A percentile compares a stretch with the other conserved stretches of the same genome.
Conservation (phyloP, 768 basidiomycete species). For the Agrocybe pediades region DNA sequence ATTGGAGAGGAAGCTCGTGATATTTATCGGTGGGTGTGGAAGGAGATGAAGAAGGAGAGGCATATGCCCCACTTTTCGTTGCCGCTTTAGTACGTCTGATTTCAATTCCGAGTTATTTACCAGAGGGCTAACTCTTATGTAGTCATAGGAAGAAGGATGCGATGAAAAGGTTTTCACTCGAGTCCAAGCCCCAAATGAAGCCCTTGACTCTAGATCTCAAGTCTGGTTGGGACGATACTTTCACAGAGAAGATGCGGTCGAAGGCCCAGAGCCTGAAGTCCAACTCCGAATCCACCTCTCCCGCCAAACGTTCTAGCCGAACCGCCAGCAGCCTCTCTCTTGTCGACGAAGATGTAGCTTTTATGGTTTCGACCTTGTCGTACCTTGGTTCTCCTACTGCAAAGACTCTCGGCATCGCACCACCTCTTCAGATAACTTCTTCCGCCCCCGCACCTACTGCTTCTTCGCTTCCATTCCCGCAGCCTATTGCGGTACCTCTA, state of each 20-base stretch:
- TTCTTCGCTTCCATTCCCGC: background rate
- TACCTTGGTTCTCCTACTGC: slow-evolving; percentile 49
- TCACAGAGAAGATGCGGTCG: slow-evolving; percentile 36
- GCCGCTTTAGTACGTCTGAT: slow-evolving; percentile 15
- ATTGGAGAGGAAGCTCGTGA: slow-evolving; percentile 43
- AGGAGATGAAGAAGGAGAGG: slow-evolving; percentile 7
- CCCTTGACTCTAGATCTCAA: slow-evolving; percentile 37
- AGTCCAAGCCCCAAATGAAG: slow-evolving; percentile 19
- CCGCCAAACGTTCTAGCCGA: slow-evolving; percentile 23
- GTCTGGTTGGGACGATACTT: slow-evolving; percentile 52
- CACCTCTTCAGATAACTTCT: slow-evolving; percentile 23
- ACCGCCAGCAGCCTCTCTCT: slow-evolving; percentile 23
- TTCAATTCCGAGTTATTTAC: too few species aligned
- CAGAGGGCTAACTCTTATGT: too few species aligned
- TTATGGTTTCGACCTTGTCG: slow-evolving; percentile 43
- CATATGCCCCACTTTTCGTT: slow-evolving; percentile 3
- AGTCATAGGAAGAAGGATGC: slow-evolving; percentile 5
- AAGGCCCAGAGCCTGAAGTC: slow-evolving; percentile 14
- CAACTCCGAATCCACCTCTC: slow-evolving; percentile 21
- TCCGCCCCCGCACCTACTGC: slow-evolving; percentile 11
- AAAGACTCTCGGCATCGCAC: slow-evolving; percentile 38
- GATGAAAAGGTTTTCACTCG: slow-evolving; percentile 20
- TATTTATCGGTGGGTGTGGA: slow-evolving; percentile 33
- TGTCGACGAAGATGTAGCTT: slow-evolving; percentile 36
- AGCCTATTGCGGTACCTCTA: slow-evolving; percentile 2